phyloP scores from a whole-genome alignment of 345 rosid species.

The Populus deltoides region DNA sequence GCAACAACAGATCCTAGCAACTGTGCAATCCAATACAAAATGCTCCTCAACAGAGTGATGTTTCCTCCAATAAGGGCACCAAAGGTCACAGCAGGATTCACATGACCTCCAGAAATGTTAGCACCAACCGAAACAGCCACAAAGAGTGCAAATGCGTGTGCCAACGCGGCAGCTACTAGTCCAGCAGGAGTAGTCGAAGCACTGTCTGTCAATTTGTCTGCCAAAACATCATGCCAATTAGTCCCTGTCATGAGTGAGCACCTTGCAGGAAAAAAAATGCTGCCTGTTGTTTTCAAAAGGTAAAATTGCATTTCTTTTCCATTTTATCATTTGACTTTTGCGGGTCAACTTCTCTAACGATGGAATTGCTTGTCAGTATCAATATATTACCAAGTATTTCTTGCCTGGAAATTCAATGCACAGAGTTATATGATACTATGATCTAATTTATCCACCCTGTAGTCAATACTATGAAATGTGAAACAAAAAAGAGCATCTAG shows the following conservation, averaged over 20 bases:
- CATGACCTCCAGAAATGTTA: constrained; percentile 25
- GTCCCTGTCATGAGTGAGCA: neutral
- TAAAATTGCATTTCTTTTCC: neutral
- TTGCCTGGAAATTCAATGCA: neutral
- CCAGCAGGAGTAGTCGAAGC: constrained; percentile 30
- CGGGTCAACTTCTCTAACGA: too few species aligned
- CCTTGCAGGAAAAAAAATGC: neutral
- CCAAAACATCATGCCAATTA: neutral
- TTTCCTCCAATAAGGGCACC: constrained; percentile 25
- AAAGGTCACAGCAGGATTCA: constrained; percentile 25
- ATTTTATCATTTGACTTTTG: too few species aligned
- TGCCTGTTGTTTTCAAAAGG: too few species aligned
- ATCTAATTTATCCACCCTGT: neutral
- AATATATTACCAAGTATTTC: neutral
- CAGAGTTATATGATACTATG: neutral
- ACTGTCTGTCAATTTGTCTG: constrained; percentile 32
- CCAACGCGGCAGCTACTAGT: constrained; percentile 16
- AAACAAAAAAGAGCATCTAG: neutral
- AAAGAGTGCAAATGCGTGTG: constrained; percentile 24
- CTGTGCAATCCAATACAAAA: constrained; percentile 27
- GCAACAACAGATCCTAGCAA: constrained; percentile 26
- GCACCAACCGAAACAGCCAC: constrained; percentile 28
- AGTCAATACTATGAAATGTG: neutral
- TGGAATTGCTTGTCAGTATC: neutral
- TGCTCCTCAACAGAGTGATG: constrained; percentile 17